Evolutionary conservation across 306 rosid species (phyloP), one percentile per base, ranked within the genome.

Genomic region (Trifolium subterraneum): DNA sequence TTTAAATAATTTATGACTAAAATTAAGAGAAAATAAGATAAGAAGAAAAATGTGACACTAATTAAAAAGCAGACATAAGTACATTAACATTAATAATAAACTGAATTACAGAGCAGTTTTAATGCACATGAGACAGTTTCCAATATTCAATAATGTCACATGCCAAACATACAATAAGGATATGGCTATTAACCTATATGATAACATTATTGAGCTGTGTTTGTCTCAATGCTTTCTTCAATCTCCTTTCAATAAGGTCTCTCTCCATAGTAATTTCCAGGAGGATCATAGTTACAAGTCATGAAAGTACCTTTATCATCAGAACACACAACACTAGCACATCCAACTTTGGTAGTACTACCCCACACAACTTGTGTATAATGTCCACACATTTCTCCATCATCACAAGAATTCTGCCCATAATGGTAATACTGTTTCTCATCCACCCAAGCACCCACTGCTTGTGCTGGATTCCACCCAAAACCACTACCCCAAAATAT

Each of bases 401-500:
- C 44, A 0, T 83, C 75, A 29, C 98, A 94, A 0, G 96, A 88
- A 12, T 91, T 94, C 0, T 83, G 64, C 84, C 81, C 18, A 60
- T 94, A 87, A 15, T 62, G 73, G 76, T 89, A 94, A 77, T 81
- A 88, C 6, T 74, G 71, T 2, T 85, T 70, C 79, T 94, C 98
- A 74, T 70, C 4, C 84, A 86, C 86, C 98, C 98, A 94, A 11
- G 88, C 97, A 0, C 16, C 20, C 7, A 84, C 96, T 0, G 98
- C 98, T 55, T 91, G 86, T 2, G 84, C 84, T 0, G 98, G 89
- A 7, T 76, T 83, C 98, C 98, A 94, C 3, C 76, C 93, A 0
- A 4, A 19, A 15, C 98, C 96, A 8, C 98, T 91, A 0, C 98
- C 98, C 98, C 97, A 94, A 58, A 94, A 94, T 15, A 94, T 91